Evolutionary conservation across 2,329 filamentous ascomycete genomes (phyloP), one percentile per base, ranked within the genome.

Genomic region (Mariannaea elegans): DNA sequence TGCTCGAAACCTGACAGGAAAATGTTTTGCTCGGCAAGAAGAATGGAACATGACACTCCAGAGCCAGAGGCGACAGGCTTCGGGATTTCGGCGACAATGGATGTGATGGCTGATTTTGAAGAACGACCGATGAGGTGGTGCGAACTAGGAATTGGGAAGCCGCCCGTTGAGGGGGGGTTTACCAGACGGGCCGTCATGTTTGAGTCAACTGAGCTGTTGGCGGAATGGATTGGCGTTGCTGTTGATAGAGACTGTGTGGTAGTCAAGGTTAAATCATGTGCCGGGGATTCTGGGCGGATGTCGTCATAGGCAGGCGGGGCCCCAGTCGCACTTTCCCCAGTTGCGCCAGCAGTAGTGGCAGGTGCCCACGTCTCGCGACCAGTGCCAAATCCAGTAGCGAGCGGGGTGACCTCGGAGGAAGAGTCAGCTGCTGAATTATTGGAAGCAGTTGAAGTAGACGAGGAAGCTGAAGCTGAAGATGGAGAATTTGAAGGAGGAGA

Each of bases 1-100:
- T 92, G 89, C 58, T 93, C 90, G 69, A 94, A 93, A 0, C 92
- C 92, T 24, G 90, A 88, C 31, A 95, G 80, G 70, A 92, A 95
- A 21, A 95, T 80, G 58, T 90, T 89, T n/a, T 91, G 91, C 73
- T 95, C 92, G 24, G 90, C 90, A 38, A 95, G 80, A 24, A 90
- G 79, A 44, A 95, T 91, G 27, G 87, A 90, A 69, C 92, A 90
- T 21, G 84, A 84, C 19, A 95, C 83, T 42, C 91, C 91, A 74
- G 90, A 92, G 46, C 90, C 91, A 14, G 89, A 87, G 12, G 90
- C 91, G n/a, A 94, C 81, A 1, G 92, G 91, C 76, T 93, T 92
- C n/a, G 82, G 80, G 1, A 87, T 69, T 65, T 87, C 84, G 29
- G 81, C 78, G n/a, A 86, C 81, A 12, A 77, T 72, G 3, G 83